These are phyloP conservation scores for Cystobasidium sp. DNA, from an alignment of 1,284 basidiomycete genomes.

Conservation along the genomic window DNA sequence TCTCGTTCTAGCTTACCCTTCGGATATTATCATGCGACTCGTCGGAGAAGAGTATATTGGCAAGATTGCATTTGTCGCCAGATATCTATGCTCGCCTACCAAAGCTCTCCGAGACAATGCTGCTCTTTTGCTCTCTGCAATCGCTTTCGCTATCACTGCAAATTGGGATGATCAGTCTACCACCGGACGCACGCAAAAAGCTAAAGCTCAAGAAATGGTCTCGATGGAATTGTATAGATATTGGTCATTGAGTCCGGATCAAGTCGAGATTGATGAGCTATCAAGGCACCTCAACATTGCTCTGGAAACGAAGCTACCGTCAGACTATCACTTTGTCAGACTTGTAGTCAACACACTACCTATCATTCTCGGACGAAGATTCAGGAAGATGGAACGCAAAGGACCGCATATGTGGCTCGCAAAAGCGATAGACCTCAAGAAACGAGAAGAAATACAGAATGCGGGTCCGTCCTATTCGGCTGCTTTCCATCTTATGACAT, in stretches of 20 bases:
- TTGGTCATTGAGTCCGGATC: slow-evolving; percentile 17
- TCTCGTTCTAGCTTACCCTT: slow-evolving; percentile 12
- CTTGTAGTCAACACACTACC: slow-evolving; percentile 33
- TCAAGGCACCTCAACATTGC: slow-evolving; percentile 14
- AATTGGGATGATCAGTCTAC: slow-evolving; percentile 26
- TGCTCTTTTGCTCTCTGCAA: slow-evolving; percentile 26
- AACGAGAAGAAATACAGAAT: slow-evolving; percentile 2
- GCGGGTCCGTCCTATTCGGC: not conserved
- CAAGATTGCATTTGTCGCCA: slow-evolving; percentile 25
- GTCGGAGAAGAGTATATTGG: not conserved
- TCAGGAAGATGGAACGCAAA: slow-evolving; percentile 41
- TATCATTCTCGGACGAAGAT: slow-evolving; percentile 28
- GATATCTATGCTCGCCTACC: slow-evolving; percentile 22
- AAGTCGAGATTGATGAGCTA: slow-evolving; percentile 36
- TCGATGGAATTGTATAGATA: slow-evolving; percentile 28
- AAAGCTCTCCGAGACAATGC: slow-evolving; percentile 41
- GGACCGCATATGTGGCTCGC: slow-evolving; percentile 40
- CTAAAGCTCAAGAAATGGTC: slow-evolving; percentile 26
- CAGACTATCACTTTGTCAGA: slow-evolving; percentile 32
- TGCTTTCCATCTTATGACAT: slow-evolving; percentile 23
- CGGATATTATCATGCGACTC: not conserved
- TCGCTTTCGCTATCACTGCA: slow-evolving; percentile 31
- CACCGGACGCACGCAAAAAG: not conserved
- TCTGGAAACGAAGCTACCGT: slow-evolving; percentile 15
- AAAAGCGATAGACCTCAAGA: slow-evolving; percentile 27